Base-by-base conservation (phyloP, 2,329 filamentous ascomycete species). In the Diaporthe citriasiana region DNA sequence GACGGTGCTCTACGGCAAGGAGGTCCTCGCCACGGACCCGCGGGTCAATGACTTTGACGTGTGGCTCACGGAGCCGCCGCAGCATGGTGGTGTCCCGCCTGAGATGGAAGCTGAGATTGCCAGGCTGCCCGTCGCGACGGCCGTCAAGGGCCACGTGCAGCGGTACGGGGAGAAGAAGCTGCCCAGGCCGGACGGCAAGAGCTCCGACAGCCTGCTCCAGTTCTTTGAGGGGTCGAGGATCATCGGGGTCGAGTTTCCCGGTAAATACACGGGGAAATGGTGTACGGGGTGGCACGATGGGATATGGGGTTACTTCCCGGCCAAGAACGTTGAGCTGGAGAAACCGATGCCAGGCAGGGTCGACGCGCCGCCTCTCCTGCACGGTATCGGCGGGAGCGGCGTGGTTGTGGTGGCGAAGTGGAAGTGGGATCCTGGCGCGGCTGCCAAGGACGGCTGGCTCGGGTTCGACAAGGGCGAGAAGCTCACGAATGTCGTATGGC, bases 391-490 rank as follows among this genome's bases (percentile, higher is more conserved):
- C 15, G 83, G 83, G 45, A 89, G 85, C 71, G 84, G 84, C 15
- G 60, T 89, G 53, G 84, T 84, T 63, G 89, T 87, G 13, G 84
- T 85, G 53, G 83, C 88, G 17, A 83, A 84, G 73, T 91, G 89
- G 89, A 89, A 85, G 79, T 90, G 89, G 81, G 82, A 83, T 65
- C 84, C 85, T 47, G 81, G 83, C 10, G 84, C 84, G 66, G 83
- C 85, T 13, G 82, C 81, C 35, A 76, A 79, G 17, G 79, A 79
- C 30, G 84, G 84, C 15, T 91, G 89, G 89, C 82, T 91, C n/a
- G 86, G 83, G 76, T 89, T 94, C 78, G 91, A 92, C 40, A 92
- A 92, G 79, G 90, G 90, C 27, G 92, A 94, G 76, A 85, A 87
- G 4, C 92, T 93, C 22, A 90, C 87, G 76, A 94, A 92, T 82